Base-by-base conservation (phyloP, 1,139 yeast species). In the Candida buenavistaensis region DNA sequence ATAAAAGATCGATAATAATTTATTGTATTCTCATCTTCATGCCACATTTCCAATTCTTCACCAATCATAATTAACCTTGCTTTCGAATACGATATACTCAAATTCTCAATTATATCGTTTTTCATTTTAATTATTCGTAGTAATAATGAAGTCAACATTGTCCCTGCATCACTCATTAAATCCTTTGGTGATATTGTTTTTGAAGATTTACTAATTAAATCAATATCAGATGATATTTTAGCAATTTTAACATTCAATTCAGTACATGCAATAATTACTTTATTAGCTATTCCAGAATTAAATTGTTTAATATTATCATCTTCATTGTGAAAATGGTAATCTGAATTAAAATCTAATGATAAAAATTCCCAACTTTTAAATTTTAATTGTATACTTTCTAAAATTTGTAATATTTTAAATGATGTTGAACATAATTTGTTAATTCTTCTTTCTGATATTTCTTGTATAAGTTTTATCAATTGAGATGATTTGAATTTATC, bases 61-160 rank as follows among this genome's bases (percentile, higher is more conserved):
- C 82, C 82, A 29, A 78, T 78, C 12, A 68, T 58, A 23, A 78
- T 76, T 35, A 78, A 59, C 45, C 68, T 72, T 5, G 82, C 80
- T 47, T 77, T 74, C 50, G 75, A 74, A 48, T 78, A 78, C 5
- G 77, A 68, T 13, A 78, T 69, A 2, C 78, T 70, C 22, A 78
- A 59, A 40, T 65, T 62, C 40, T 76, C 80, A n/a, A 68, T 62
- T 13, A 76, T 55, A 32, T 59, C 63, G 41, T 69, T 71, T 41
- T 75, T 75, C 32, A 76, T 49, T 48, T 68, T 70, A 37, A 78
- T 75, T 36, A 63, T 68, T 25, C 81, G 55, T 37, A 78, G 52
- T 5, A 69, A 53, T 31, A 78, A 57, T 34, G 78, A 72, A 5
- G 81, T 73, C 26, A 78, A 55, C 21, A 77, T 57, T 3, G 82